Percentiles rank a stretch among this genome's conserved stretches.
These are phyloP conservation scores for Arthrobotrys sphaeroides DNA, from an alignment of 2,329 filamentous ascomycete genomes.

Conservation along the genomic window DNA sequence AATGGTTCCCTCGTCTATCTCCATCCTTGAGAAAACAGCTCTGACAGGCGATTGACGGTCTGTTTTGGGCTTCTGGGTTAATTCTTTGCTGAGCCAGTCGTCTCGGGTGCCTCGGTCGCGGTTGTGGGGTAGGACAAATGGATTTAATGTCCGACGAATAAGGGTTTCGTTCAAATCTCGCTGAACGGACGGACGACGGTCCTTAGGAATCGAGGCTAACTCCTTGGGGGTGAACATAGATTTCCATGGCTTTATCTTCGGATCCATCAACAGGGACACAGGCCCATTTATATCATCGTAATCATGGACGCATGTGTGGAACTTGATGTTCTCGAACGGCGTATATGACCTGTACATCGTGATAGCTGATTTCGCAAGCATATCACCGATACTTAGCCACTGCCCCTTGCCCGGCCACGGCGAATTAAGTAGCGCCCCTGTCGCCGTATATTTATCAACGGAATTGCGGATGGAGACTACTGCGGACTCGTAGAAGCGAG, in stretches of 20 bases:
- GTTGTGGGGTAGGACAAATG: not conserved
- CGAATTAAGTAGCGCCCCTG: not conserved
- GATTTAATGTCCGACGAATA: not conserved
- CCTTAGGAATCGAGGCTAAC: not conserved
- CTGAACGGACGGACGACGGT: not conserved
- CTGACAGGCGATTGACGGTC: not conserved
- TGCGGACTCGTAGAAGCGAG: not conserved
- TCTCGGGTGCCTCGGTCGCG: not conserved
- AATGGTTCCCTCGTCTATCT: not conserved
- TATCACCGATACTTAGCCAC: not conserved
- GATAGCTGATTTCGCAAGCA: constrained; percentile 30
- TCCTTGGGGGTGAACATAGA: constrained; percentile 5
- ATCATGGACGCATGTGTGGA: constrained; percentile 15
- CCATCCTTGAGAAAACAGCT: not conserved
- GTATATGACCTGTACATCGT: constrained; percentile 24
- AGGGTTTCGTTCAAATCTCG: not conserved
- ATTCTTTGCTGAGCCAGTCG: not conserved
- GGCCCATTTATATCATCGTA: not conserved
- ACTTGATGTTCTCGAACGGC: constrained; percentile 13
- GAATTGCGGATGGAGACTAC: not conserved
- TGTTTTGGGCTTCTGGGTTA: not conserved
- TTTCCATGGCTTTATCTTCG: not conserved
- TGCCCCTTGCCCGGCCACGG: constrained; percentile 7
- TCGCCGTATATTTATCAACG: not conserved
- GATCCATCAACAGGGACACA: constrained; percentile 8